Base-by-base conservation (phyloP, 2,329 filamentous ascomycete species). In the Penicillium hordei region DNA sequence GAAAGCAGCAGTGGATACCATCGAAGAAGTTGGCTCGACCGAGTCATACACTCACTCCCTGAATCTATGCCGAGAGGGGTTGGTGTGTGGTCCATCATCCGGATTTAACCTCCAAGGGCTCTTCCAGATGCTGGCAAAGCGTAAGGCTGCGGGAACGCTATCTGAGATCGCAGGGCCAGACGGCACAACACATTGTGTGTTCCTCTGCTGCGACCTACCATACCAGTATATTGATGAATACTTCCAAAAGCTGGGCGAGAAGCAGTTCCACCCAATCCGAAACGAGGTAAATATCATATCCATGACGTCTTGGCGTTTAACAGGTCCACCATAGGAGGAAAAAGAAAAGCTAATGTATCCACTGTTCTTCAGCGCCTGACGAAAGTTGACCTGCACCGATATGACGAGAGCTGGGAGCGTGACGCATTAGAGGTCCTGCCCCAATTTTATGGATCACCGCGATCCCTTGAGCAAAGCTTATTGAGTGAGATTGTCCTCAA, bases 151-250 rank as follows among this genome's bases (percentile, higher is more conserved):
- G 0, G 79, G 78, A 0, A 79, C 72, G 0, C 69, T 86, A 13
- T 36, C 68, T 0, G 72, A 79, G 10, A 68, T 85, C 1, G 74
- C 76, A 0, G 79, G 77, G 0, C 67, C 72, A 0, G 75, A 79
- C 33, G 81, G 81, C 1, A 71, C 77, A 49, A 74, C 82, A 2
- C 76, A 81, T 59, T 84, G 81, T 45, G 83, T 84, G 0, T 87
- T 87, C 67, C 68, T 86, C 3, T 87, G 84, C 70, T 86, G 84
- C 57, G 85, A 88, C 56, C 61, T 87, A 27, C 85, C 85, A 0
- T 87, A 87, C 61, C 84, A 87, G 65, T 87, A 87, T 58, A 79
- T 87, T 44, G 75, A 79, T 25, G 82, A 83, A 61, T 87, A 87
- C 64, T 87, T 86, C 62, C 76, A 81, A 27, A 85, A 84, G 62